Conservation (phyloP, 2,329 filamentous ascomycete species). For the Aspergillus novoparasiticus region DNA sequence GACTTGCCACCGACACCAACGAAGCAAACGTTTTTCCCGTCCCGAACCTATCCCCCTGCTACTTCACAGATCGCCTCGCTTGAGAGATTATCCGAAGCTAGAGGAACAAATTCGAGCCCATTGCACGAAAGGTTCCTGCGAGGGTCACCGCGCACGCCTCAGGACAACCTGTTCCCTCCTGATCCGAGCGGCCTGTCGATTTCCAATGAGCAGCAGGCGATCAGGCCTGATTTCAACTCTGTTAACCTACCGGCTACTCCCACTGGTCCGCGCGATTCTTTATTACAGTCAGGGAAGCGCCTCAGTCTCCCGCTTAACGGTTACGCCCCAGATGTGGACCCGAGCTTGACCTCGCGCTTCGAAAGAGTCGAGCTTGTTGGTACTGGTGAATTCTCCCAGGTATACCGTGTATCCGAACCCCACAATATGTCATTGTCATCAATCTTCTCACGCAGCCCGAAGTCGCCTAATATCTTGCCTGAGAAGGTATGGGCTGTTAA, state of each 20-base stretch:
- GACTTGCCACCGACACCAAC: conserved; percentile 94
- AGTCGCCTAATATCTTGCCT: conserved; percentile 57
- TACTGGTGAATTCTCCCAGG: conserved; percentile 88
- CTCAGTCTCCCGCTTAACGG: conserved; percentile 71
- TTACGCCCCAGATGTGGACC: conserved; percentile 73
- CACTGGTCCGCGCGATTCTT: conserved; percentile 65
- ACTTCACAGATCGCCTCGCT: conserved; percentile 37
- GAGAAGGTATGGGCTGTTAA: conserved; percentile 85
- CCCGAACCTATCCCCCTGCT: conserved; percentile 37
- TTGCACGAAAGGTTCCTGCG: conserved; percentile 57
- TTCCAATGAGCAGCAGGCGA: conserved; percentile 55
- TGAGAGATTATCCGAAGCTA: conserved; percentile 36
- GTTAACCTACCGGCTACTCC: conserved; percentile 75
- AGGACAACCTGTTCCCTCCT: conserved; percentile 71
- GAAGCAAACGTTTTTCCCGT: conserved; percentile 57
- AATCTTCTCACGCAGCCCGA: conserved; percentile 49
- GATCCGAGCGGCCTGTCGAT: conserved; percentile 85
- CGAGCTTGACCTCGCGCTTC: conserved; percentile 73
- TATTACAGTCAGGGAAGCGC: conserved; percentile 60
- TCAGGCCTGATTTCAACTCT: conserved; percentile 44
- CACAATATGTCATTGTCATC: conserved; percentile 39
- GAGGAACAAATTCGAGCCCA: conserved; percentile 55
- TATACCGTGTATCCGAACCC: conserved; percentile 72
- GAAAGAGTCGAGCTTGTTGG: conserved; percentile 78
- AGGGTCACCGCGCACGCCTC: conserved; percentile 74